phyloP scores from a whole-genome alignment of 2,329 filamentous ascomycete species.

The Fusarium irregulare region DNA sequence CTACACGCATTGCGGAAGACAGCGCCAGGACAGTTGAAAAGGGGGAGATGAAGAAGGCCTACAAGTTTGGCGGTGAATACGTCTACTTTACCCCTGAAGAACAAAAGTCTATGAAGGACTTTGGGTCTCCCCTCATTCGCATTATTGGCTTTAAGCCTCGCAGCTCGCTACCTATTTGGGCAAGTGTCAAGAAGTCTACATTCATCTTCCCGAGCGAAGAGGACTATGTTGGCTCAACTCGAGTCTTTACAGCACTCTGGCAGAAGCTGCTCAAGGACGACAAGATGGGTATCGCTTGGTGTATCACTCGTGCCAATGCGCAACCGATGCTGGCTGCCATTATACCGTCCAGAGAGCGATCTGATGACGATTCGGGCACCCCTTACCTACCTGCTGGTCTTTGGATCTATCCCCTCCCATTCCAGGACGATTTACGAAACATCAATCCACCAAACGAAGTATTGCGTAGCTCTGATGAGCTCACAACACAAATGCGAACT shows the following conservation, averaged over 20 bases:
- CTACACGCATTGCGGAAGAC: slow-evolving; percentile 80
- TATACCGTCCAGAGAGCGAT: slow-evolving; percentile 76
- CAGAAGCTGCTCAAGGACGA: slow-evolving; percentile 83
- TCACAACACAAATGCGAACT: slow-evolving; percentile 84
- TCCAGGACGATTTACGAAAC: slow-evolving; percentile 86
- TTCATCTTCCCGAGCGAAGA: slow-evolving; percentile 97
- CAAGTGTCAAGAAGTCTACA: slow-evolving; percentile 83
- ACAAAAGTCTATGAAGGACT: slow-evolving; percentile 79
- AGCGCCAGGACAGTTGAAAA: slow-evolving; percentile 82
- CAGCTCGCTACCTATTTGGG: slow-evolving; percentile 81
- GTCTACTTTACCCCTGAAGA: slow-evolving; percentile 89
- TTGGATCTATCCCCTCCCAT: slow-evolving; percentile 90
- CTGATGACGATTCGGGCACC: slow-evolving; percentile 72
- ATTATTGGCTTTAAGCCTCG: slow-evolving; percentile 95
- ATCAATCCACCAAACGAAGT: slow-evolving; percentile 70
- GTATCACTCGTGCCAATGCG: slow-evolving; percentile 83
- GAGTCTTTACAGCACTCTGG: slow-evolving; percentile 91
- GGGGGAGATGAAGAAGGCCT: slow-evolving; percentile 86
- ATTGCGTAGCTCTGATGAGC: slow-evolving; percentile 71
- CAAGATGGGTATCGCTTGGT: slow-evolving; percentile 91
- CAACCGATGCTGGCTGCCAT: slow-evolving; percentile 84
- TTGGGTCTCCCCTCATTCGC: slow-evolving; percentile 84
- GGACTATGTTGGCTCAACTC: slow-evolving; percentile 88
- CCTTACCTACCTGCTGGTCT: slow-evolving; percentile 83
- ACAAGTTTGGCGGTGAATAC: slow-evolving; percentile 93